Percentiles rank a stretch among this genome's conserved stretches.
Conservation (phyloP, 2,329 filamentous ascomycete species). For the Akanthomyces uredinophilus region DNA sequence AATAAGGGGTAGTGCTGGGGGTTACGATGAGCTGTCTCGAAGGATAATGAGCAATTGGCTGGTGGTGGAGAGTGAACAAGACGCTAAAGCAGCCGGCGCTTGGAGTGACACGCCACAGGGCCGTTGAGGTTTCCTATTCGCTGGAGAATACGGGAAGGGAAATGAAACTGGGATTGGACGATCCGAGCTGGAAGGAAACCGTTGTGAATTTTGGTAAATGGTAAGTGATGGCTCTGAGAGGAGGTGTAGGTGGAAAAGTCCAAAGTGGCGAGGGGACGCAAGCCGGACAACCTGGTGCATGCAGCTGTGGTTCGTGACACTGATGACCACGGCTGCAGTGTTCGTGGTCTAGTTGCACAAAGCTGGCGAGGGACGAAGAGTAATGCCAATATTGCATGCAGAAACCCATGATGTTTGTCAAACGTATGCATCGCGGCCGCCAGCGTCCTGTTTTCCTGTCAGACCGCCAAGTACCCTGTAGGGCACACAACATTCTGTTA, state of each 20-base stretch:
- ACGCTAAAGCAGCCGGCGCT: slow-evolving; percentile 9
- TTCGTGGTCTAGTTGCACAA: not conserved
- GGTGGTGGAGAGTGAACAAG: not conserved
- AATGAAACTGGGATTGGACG: not conserved
- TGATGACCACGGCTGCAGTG: not conserved
- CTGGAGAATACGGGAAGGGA: not conserved
- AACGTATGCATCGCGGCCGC: not conserved
- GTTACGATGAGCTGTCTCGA: not conserved
- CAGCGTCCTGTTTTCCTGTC: too few species aligned
- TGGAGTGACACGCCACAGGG: slow-evolving; percentile 9
- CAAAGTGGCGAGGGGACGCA: not conserved
- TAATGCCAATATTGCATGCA: not conserved
- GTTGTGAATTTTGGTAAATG: not conserved
- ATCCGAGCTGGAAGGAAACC: not conserved
- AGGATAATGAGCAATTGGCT: not conserved
- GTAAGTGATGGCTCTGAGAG: not conserved
- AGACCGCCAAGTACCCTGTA: too few species aligned
- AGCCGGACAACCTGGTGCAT: not conserved
- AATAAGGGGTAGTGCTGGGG: not conserved
- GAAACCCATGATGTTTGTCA: not conserved
- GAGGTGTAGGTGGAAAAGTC: not conserved
- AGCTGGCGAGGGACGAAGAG: not conserved
- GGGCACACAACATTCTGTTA: too few species aligned
- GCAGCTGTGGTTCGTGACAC: not conserved
- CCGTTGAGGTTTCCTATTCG: slow-evolving; percentile 2